These are phyloP conservation scores for Magnolia changhungtana DNA, from an alignment of 164 flowering plant genomes.

Conservation along the genomic window DNA sequence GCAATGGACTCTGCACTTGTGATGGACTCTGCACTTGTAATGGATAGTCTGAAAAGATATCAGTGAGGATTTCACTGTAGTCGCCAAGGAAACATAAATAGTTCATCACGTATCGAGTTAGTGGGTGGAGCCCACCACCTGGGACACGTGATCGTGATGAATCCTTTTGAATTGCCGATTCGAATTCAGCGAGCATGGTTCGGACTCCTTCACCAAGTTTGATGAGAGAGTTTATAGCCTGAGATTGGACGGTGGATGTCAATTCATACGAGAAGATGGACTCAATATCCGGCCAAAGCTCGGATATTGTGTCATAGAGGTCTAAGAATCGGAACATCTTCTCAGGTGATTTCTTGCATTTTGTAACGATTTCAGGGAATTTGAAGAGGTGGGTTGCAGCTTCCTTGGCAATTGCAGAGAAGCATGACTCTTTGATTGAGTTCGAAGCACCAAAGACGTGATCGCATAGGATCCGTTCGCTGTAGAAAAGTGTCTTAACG, in stretches of 20 bases:
- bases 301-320: slow-evolving; percentile 47
- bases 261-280: slow-evolving; percentile 54
- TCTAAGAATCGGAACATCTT: slow-evolving; percentile 56
- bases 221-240: slow-evolving; percentile 38
- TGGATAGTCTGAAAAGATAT: slow-evolving; percentile 45
- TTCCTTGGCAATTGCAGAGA: slow-evolving; percentile 47
- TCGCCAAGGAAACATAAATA: slow-evolving; percentile 47
- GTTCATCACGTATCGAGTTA: slow-evolving; percentile 51
- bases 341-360: slow-evolving; percentile 50
- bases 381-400: slow-evolving; percentile 42
- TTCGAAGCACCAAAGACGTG: slow-evolving; percentile 49
- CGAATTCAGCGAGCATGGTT: slow-evolving; percentile 42
- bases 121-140: slow-evolving; percentile 55
- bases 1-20: slow-evolving; percentile 15
- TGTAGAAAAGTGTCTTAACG: slow-evolving; percentile 46
- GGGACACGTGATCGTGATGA: slow-evolving; percentile 32
- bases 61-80: slow-evolving; percentile 38
- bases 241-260: slow-evolving; percentile 37
- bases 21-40: slow-evolving; percentile 10
- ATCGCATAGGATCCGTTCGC: slow-evolving; percentile 66
- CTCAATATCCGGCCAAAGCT: slow-evolving; percentile 51
- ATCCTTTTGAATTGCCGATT: slow-evolving; percentile 49
- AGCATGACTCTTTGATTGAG: slow-evolving; percentile 54
- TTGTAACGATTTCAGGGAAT: slow-evolving; percentile 49
- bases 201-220: slow-evolving; percentile 41